phyloP scores from a whole-genome alignment of 345 rosid species.

The Sisymbrium altissimum region DNA sequence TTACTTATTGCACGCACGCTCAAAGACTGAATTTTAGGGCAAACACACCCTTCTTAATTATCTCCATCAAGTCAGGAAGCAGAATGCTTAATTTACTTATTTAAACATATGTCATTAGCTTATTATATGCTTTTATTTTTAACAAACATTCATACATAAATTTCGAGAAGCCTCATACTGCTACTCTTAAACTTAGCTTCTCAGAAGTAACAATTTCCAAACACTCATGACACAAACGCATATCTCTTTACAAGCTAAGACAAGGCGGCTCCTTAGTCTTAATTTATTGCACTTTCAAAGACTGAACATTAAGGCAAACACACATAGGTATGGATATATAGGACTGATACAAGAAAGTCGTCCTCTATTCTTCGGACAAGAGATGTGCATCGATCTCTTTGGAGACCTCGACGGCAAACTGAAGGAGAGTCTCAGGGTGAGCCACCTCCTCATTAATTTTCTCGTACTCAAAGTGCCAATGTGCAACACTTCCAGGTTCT shows the following conservation, averaged over 20 bases:
- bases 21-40: too few relatives aligned
- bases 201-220: not conserved
- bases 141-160: not conserved
- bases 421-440: slow-evolving; percentile 23
- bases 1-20: too few relatives aligned
- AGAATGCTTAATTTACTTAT: not conserved
- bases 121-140: not conserved
- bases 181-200: not conserved
- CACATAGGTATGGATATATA: not conserved
- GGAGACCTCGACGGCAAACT: slow-evolving; percentile 6
- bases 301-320: not conserved
- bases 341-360: not conserved
- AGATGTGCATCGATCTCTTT: slow-evolving; percentile 30
- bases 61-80: not conserved
- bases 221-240: not conserved
- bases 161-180: not conserved
- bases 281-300: not conserved
- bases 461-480: slow-evolving; percentile 35
- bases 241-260: not conserved
- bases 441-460: slow-evolving; percentile 29
- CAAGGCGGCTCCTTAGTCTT: not conserved
- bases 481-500: slow-evolving; percentile 10
- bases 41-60: too few relatives aligned
- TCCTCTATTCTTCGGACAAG: not conserved
- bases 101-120: not conserved